These are phyloP conservation scores for Boletus hoseneyae DNA, from an alignment of 1,284 basidiomycete genomes.

Conservation along the genomic window DNA sequence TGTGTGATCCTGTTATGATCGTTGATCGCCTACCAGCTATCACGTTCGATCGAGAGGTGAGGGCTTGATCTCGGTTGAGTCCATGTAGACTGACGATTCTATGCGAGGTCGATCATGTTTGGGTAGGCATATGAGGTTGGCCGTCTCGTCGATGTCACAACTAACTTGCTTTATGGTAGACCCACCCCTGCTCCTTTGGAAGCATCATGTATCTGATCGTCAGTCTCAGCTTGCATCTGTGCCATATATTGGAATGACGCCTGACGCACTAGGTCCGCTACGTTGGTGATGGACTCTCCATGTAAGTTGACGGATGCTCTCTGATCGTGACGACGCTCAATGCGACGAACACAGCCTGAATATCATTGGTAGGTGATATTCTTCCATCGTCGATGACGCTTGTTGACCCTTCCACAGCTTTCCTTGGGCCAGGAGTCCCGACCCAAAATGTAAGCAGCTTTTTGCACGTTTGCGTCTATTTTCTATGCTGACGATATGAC, in stretches of 20 bases:
- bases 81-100: not conserved
- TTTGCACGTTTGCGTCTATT: not conserved
- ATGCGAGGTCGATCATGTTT: constrained; percentile 4
- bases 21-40: not conserved
- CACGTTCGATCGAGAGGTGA: constrained; percentile 6
- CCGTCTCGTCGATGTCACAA: not conserved
- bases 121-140: not conserved
- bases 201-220: constrained; percentile 8
- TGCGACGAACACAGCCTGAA: constrained; percentile 11
- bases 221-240: not conserved
- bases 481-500: not conserved
- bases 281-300: constrained; percentile 17
- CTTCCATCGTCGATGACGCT: not conserved
- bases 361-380: constrained; percentile 7
- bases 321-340: not conserved
- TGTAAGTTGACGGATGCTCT: constrained; percentile 13
- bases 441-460: constrained; percentile 11
- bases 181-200: constrained; percentile 5
- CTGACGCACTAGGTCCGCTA: constrained; percentile 19
- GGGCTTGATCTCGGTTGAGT: not conserved
- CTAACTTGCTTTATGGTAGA: not conserved
- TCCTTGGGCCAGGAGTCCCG: constrained; percentile 6
- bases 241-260: not conserved
- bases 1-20: not conserved
- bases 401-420: constrained; percentile 13